Evolutionary conservation across 2,329 filamentous ascomycete species (phyloP).

Genomic region (Cercospora zeina): DNA sequence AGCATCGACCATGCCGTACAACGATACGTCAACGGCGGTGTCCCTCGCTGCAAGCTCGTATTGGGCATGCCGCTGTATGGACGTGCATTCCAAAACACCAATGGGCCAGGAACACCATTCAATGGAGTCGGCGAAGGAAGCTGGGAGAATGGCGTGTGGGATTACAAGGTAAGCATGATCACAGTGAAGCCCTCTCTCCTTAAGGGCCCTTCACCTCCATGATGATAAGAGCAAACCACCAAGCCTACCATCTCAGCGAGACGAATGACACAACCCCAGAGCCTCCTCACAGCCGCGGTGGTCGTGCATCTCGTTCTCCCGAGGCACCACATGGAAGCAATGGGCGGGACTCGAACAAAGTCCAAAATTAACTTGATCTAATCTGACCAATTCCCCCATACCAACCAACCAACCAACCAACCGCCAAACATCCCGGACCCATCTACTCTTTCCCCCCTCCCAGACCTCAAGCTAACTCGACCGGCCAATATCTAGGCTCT

Average conservation of each 20-base stretch:
- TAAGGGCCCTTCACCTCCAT: not conserved
- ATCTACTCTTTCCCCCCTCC: not conserved
- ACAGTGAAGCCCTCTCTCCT: not conserved
- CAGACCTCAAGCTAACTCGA: slow-evolving; percentile 13
- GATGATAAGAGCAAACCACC: slow-evolving; percentile 41
- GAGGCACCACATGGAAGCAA: slow-evolving; percentile 17
- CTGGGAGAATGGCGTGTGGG: slow-evolving; percentile 83
- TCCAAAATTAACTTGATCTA: slow-evolving; percentile 43
- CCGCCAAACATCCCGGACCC: not conserved
- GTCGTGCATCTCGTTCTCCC: slow-evolving; percentile 18
- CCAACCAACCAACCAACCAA: not conserved
- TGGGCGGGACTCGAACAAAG: slow-evolving; percentile 21
- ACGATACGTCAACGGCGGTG: slow-evolving; percentile 63
- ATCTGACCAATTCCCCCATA: too few relatives aligned
- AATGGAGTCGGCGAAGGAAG: slow-evolving; percentile 73
- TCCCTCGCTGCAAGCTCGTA: slow-evolving; percentile 72
- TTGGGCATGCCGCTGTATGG: slow-evolving; percentile 93
- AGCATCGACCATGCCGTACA: slow-evolving; percentile 70
- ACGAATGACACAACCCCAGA: slow-evolving; percentile 17
- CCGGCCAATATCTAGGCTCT: slow-evolving; percentile 52
- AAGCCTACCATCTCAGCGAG: slow-evolving; percentile 22
- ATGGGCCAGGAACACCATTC: slow-evolving; percentile 69
- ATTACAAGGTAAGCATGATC: slow-evolving; percentile 65
- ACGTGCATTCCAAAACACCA: slow-evolving; percentile 76
- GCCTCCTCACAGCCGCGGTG: slow-evolving; percentile 21